phyloP scores from a whole-genome alignment of 148 eudicot genomes.

The Nepenthes gracilis region DNA sequence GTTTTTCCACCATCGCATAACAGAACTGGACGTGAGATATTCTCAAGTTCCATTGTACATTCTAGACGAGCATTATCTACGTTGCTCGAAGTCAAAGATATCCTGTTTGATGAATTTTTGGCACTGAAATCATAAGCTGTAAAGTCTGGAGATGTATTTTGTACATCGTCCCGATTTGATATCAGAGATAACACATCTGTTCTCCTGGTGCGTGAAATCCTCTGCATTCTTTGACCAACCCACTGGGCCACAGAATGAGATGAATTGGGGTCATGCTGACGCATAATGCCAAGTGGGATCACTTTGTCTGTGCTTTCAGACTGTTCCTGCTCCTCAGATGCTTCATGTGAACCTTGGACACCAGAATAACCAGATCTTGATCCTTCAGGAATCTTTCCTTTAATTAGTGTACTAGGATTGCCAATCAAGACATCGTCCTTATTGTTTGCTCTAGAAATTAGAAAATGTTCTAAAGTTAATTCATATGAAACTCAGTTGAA shows the following conservation, averaged over 20 bases:
- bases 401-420: conserved; percentile 18
- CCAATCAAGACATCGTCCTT: conserved; percentile 16
- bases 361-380: conserved; percentile 29
- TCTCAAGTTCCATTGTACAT: conserved; percentile 24
- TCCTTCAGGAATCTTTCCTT: conserved; percentile 31
- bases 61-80: conserved; percentile 12
- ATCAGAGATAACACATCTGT: conserved; percentile 33
- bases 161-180: conserved; percentile 25
- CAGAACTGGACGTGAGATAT: conserved; percentile 20
- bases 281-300: conserved; percentile 16
- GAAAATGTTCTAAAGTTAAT: background rate
- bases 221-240: conserved; percentile 43
- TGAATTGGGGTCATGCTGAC: conserved; percentile 20
- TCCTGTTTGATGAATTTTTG: conserved; percentile 15
- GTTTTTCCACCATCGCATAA: conserved; percentile 17
- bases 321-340: conserved; percentile 29
- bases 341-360: conserved; percentile 20
- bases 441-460: conserved; percentile 20
- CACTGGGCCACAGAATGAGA: conserved; percentile 29
- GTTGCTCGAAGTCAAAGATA: conserved; percentile 15
- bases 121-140: conserved; percentile 17
- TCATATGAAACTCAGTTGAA: background rate
- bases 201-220: conserved; percentile 42
- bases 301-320: conserved; percentile 17
- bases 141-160: conserved; percentile 17